These are phyloP conservation scores for Coniella vitis DNA, from an alignment of 2,329 filamentous ascomycete genomes.

Conservation along the genomic window DNA sequence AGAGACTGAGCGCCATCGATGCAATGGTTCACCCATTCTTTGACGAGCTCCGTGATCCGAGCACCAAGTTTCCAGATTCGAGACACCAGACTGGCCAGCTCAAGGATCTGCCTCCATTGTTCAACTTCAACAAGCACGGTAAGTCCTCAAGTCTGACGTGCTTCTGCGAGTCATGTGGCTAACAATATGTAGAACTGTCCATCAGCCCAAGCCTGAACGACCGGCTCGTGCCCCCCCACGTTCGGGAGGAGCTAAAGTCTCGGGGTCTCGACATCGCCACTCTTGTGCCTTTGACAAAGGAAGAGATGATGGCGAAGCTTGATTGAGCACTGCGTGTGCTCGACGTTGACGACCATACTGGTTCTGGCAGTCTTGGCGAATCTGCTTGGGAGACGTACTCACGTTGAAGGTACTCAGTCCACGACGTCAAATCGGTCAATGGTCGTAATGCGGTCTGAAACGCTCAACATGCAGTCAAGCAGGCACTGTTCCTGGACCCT, in stretches of 20 bases:
- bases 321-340: conserved; percentile 58
- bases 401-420: conserved; percentile 1
- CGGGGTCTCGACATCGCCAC: conserved; percentile 89
- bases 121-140: conserved; percentile 94
- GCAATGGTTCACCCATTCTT: conserved; percentile 99
- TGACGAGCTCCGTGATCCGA: conserved; percentile 89
- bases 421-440: conserved; percentile 11
- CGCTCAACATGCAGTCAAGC: conserved; percentile 8
- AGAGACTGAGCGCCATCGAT: conserved; percentile 86
- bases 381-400: conserved; percentile 3
- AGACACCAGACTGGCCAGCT: conserved; percentile 75
- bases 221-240: conserved; percentile 79
- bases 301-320: conserved; percentile 95
- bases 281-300: conserved; percentile 82
- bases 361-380: conserved; percentile 11
- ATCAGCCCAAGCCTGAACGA: conserved; percentile 84
- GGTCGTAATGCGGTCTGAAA: conserved; percentile 9
- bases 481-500: conserved; percentile 8
- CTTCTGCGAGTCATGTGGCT: conserved; percentile 18
- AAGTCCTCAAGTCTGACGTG: conserved; percentile 31
- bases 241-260: conserved; percentile 64
- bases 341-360: conserved; percentile 9
- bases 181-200: conserved; percentile 68
- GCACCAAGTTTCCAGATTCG: conserved; percentile 86
- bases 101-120: conserved; percentile 79